A percentile compares a stretch with the other conserved stretches of the same genome.
Evolutionary conservation across 345 rosid species (phyloP).

Genomic region (Abelmoschus esculentus): DNA sequence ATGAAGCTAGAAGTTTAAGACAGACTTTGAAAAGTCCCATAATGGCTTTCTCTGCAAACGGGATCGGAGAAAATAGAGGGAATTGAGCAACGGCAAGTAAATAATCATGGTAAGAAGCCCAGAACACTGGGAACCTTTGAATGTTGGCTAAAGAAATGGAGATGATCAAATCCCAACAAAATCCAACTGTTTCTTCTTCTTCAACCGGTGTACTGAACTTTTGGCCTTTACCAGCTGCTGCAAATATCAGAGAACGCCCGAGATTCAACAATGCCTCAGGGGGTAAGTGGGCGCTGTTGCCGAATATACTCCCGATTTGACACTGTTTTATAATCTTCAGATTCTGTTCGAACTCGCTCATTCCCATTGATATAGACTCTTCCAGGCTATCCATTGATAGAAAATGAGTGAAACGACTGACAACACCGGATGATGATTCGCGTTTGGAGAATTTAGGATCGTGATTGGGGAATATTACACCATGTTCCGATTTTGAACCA

Average conservation of each 20-base stretch:
- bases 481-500: slow-evolving; percentile 32
- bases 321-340: slow-evolving; percentile 79
- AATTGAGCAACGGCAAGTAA: slow-evolving; percentile 56
- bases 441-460: slow-evolving; percentile 33
- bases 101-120: slow-evolving; percentile 68
- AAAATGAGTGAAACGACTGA: slow-evolving; percentile 63
- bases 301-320: slow-evolving; percentile 53
- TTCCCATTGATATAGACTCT: slow-evolving; percentile 64
- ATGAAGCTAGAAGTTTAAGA: slow-evolving; percentile 43
- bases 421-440: slow-evolving; percentile 29
- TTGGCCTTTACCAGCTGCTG: slow-evolving; percentile 87
- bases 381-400: slow-evolving; percentile 68
- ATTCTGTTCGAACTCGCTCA: slow-evolving; percentile 86
- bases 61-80: slow-evolving; percentile 73
- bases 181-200: slow-evolving; percentile 78
- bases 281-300: no score
- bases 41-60: slow-evolving; percentile 70
- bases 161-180: slow-evolving; percentile 75
- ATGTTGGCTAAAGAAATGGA: slow-evolving; percentile 43
- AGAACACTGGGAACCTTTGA: slow-evolving; percentile 46
- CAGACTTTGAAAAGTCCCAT: slow-evolving; percentile 61
- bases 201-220: slow-evolving; percentile 82
- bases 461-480: slow-evolving; percentile 23
- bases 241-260: no score
- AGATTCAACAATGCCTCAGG: no score